Base-by-base conservation (phyloP, 2,329 filamentous ascomycete species). In the Scleromitrula shiraiana region DNA sequence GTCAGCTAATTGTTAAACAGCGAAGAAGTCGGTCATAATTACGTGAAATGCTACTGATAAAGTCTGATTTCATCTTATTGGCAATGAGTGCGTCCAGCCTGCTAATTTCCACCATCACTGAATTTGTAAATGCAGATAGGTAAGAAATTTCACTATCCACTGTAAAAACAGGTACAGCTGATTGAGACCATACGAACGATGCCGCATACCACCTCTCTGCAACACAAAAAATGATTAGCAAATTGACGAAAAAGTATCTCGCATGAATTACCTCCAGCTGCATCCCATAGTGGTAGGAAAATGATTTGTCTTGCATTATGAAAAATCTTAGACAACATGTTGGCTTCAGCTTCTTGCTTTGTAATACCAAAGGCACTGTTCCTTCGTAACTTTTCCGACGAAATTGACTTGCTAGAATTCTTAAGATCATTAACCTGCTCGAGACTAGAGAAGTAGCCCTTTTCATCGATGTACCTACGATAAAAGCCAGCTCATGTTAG, bases 11-110 rank as follows among this genome's bases (percentile, higher is more conserved):
- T 7, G 9, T 17, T 15, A n/a, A n/a, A 12, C 9, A 1, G 15
- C 8, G 3, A 12, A 20, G 37, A 15, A 17, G n/a, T 22, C 7
- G 3, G 70, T 64, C 0, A 74, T 59, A 1, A 72, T 47, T 17
- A 47, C 45, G 45, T n/a, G 45, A 47, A 4, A 82, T 70, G 0
- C 74, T 79, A 2, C 74, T 72, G 5, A 82, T 67, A 19, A 78
- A 72, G 43, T 78, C 73, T 1, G 70, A 70, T 53, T 78, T 78
- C 26, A 74, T 72, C 7, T 63, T 65, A 41, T 71, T 68, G 3
- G 67, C 68, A 22, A 68, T 67, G 8, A 69, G 56, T 2, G 70
- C 71, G 45, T 76, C 70, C 37, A 76, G 62, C 9, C 73, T 67
- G 36, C 46, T 46, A 29, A 49, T 50, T 10, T 50, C 50, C n/a